Base-by-base conservation (phyloP, 2,329 filamentous ascomycete genomes). In the Nectriaceae sp. region DNA sequence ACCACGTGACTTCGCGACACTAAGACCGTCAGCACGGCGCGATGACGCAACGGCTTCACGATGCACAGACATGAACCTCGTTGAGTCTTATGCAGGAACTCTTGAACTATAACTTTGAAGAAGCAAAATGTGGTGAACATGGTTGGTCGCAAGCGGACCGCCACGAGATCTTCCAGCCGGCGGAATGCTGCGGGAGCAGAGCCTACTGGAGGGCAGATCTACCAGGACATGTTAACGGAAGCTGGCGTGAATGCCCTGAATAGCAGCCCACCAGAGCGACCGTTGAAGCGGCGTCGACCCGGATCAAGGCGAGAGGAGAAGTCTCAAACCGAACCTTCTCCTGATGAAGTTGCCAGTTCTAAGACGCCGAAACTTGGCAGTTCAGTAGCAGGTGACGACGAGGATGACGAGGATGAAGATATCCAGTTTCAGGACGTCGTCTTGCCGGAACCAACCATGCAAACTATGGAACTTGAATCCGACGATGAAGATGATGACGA, bases 371-470 rank as follows among this genome's bases (percentile, higher is more conserved):
- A 36, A 18, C 8, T 11, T 36, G 33, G 33, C 33, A 6, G 6
- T 29, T 29, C 13, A 6, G 24, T 29, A 26, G 29, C 22, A 15
- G 38, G 22, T 29, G 54, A 42, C 39, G 49, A 49, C 3, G 54
- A 58, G 0, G 58, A 65, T 5, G 61, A 65, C 0, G 68, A 67
- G 2, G 75, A 75, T 3, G 73, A 75, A 3, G 67, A 70, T 11
- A 46, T 75, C 19, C 71, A 77, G 37, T 80, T 81, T 54, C 72
- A 80, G 51, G 78, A 82, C 57, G 75, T 81, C 2, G 55, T 64
- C 4, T 56, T 79, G 3, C 78, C 79, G 1, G 54, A 66, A 13
- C 71, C 77, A 1, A 78, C 72, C 0, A 56, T 80, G 16, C 79
- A 83, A 58, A 82, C 78, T 1, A 69, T 80, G 46, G 70, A 75